These are phyloP conservation scores for Boletus mariae DNA, from an alignment of 1,284 basidiomycete species.

Conservation along the genomic window DNA sequence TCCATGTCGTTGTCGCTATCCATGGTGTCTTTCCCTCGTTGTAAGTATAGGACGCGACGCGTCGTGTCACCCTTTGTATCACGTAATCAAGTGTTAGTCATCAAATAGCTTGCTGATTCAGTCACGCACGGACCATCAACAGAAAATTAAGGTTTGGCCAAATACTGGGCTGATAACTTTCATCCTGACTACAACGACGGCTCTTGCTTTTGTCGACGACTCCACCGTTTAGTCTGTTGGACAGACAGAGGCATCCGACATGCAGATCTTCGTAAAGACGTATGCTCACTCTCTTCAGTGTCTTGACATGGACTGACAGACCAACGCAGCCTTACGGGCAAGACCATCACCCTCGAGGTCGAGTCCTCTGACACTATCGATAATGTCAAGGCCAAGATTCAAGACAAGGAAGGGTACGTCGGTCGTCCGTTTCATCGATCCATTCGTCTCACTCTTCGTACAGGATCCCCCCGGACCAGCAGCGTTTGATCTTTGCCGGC, in stretches of 20 bases:
- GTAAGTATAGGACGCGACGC: conserved; percentile 23
- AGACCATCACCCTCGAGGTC: conserved; percentile 29
- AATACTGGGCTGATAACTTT: conserved; percentile 17
- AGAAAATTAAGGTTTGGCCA: conserved; percentile 30
- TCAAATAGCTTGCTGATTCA: not conserved
- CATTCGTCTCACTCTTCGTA: conserved; percentile 3
- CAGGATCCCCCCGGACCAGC: conserved; percentile 93
- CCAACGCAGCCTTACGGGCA: conserved; percentile 84
- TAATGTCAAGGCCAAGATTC: conserved; percentile 96
- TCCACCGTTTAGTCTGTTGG: conserved; percentile 82
- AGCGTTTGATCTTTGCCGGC: conserved; percentile 96
- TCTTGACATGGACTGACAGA: not conserved
- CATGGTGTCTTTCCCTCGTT: conserved; percentile 36
- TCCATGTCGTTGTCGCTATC: conserved; percentile 55
- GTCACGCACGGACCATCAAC: conserved; percentile 47
- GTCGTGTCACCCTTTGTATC: conserved; percentile 12
- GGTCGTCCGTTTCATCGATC: not conserved
- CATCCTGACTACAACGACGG: conserved; percentile 29
- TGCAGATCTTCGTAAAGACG: conserved; percentile 98
- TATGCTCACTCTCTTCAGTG: conserved; percentile 36
- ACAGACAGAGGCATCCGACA: conserved; percentile 71
- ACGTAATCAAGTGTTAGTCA: conserved; percentile 19
- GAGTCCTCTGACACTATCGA: conserved; percentile 69
- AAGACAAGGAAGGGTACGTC: conserved; percentile 88
- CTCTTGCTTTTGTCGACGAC: conserved; percentile 79